Percentiles rank a stretch among this genome's conserved stretches.
These are phyloP conservation scores for Botrytis hyacinthi DNA, from an alignment of 2,329 filamentous ascomycete species.

Conservation along the genomic window DNA sequence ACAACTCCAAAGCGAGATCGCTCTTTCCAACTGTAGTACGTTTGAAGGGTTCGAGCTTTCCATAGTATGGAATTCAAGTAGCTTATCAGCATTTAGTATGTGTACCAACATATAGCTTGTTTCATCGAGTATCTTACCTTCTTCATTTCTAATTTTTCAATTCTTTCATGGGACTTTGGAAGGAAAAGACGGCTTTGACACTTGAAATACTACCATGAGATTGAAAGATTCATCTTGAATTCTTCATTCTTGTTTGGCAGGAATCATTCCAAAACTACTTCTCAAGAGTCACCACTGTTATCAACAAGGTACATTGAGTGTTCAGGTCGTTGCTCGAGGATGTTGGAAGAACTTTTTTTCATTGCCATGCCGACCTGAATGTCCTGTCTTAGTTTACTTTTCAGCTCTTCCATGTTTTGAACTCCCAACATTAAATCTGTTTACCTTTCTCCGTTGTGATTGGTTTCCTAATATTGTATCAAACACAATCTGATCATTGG, in stretches of 20 bases:
- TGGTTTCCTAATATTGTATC: neutral
- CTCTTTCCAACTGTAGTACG: conserved; percentile 5
- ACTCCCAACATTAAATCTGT: neutral
- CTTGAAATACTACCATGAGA: neutral
- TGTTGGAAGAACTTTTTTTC: neutral
- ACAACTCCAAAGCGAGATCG: conserved; percentile 5
- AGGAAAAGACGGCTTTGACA: too few species aligned
- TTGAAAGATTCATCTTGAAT: neutral
- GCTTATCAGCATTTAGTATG: neutral
- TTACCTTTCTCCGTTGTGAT: neutral
- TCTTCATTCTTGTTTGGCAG: neutral
- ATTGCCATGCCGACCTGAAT: neutral
- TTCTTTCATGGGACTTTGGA: neutral
- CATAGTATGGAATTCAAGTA: neutral
- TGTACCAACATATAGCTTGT: neutral
- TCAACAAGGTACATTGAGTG: neutral
- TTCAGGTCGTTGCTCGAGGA: neutral
- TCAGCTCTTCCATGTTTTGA: neutral
- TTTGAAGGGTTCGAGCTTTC: neutral
- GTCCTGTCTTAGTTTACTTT: neutral
- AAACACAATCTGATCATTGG: neutral
- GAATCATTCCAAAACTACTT: neutral
- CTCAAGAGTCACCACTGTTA: neutral
- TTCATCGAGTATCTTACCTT: neutral
- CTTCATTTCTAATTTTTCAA: neutral